Conservation (phyloP, 306 rosid species). For the Carpinus viminea region DNA sequence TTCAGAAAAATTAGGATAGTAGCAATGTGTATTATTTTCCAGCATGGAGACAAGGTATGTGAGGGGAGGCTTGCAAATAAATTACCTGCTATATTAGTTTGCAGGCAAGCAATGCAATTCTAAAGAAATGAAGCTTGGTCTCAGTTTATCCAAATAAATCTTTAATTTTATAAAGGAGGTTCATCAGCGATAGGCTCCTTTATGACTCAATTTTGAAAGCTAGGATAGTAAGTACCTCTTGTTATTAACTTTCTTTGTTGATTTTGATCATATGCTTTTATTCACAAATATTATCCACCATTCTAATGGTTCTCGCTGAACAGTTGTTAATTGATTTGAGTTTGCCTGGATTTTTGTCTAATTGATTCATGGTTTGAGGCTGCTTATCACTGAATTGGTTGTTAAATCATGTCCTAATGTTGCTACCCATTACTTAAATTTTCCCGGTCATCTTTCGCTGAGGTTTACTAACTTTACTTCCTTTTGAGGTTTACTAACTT, state of each 20-base stretch:
- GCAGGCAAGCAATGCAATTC: neutral
- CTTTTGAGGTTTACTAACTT: too few relatives aligned
- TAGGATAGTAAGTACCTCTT: neutral
- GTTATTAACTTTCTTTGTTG: neutral
- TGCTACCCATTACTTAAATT: neutral
- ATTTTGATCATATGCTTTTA: slow-evolving; percentile 3
- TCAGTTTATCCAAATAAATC: neutral
- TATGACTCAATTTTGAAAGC: neutral
- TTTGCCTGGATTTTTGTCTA: neutral
- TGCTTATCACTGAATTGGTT: neutral
- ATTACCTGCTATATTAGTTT: neutral
- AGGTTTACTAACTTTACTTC: neutral
- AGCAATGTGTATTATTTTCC: neutral
- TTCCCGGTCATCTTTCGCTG: neutral
- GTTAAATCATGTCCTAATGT: neutral
- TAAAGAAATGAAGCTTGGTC: neutral
- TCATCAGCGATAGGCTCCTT: neutral
- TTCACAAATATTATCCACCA: too few relatives aligned
- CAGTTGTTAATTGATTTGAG: neutral
- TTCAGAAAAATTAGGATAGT: neutral
- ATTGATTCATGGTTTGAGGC: slow-evolving; percentile 8
- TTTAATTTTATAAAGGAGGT: neutral
- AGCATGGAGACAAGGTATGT: neutral
- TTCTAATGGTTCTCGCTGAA: too few relatives aligned
- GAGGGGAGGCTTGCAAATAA: neutral